These are phyloP conservation scores for Carex littledalei DNA, from an alignment of 176 grass and related monocot species.

Conservation along the genomic window DNA sequence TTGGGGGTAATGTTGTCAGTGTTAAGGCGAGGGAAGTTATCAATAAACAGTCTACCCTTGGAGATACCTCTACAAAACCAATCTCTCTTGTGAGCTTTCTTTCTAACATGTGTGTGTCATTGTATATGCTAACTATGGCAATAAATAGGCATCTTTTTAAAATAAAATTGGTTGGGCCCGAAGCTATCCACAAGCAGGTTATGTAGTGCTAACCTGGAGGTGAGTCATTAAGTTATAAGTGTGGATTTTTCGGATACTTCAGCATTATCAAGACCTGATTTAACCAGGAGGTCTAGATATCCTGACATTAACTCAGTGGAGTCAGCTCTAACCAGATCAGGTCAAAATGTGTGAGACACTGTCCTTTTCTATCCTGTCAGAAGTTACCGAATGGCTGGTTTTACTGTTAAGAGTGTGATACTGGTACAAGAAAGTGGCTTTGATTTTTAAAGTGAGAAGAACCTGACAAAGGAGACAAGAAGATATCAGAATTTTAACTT, in stretches of 20 bases:
- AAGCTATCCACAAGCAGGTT: not conserved
- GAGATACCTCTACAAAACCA: constrained; percentile 70
- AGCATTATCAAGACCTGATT: not conserved
- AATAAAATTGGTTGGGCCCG: not conserved
- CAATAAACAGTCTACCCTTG: constrained; percentile 67
- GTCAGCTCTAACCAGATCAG: not conserved
- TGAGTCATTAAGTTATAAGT: not conserved
- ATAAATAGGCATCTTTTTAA: not conserved
- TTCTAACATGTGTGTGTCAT: not conserved
- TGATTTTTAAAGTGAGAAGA: not conserved
- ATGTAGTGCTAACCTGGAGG: not conserved
- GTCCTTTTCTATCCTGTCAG: not conserved
- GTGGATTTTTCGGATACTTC: not conserved
- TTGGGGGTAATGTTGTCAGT: not conserved
- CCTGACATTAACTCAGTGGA: not conserved
- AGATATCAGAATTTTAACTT: not conserved
- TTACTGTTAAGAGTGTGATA: not conserved
- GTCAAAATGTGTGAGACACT: not conserved
- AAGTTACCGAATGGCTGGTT: not conserved
- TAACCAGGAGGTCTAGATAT: not conserved
- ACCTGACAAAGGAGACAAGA: not conserved
- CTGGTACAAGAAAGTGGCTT: not conserved
- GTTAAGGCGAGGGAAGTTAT: constrained; percentile 47
- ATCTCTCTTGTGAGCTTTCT: constrained; percentile 57
- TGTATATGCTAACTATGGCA: not conserved